Conservation (phyloP, 371 early-diverging fungal species). For the Actinomucor elegans region DNA sequence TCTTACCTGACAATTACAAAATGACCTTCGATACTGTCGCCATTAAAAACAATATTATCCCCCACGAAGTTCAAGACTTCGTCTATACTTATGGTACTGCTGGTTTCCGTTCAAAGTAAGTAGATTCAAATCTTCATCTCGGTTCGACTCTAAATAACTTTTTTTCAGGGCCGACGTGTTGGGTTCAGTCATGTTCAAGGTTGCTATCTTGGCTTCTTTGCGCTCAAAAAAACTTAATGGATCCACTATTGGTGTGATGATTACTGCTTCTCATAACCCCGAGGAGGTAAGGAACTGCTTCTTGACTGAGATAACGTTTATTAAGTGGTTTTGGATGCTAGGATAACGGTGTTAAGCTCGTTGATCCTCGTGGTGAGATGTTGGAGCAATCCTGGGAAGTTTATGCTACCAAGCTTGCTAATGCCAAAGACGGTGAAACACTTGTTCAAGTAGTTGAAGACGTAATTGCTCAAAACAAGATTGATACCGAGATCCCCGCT, state of each 20-base stretch:
- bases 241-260: conserved; percentile 95
- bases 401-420: conserved; percentile 91
- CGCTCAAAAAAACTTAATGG: conserved; percentile 88
- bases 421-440: conserved; percentile 75
- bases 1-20: background rate
- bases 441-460: conserved; percentile 62
- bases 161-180: conserved; percentile 71
- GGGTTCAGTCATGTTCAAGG: conserved; percentile 92
- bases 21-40: conserved; percentile 32
- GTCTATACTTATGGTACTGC: conserved; percentile 94
- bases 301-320: background rate
- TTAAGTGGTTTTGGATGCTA: no score
- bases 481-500: conserved; percentile 69
- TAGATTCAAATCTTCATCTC: background rate
- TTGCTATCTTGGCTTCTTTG: conserved; percentile 91
- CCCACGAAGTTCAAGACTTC: conserved; percentile 30
- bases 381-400: conserved; percentile 96
- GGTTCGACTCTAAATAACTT: background rate
- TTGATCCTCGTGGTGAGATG: conserved; percentile 99
- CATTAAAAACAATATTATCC: conserved; percentile 36
- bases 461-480: conserved; percentile 66
- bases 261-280: conserved; percentile 99
- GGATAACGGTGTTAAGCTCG: conserved; percentile 99
- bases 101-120: conserved; percentile 91
- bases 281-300: conserved; percentile 59